Conservation (phyloP, 257 asterid genomes). For the Mitragyna speciosa region DNA sequence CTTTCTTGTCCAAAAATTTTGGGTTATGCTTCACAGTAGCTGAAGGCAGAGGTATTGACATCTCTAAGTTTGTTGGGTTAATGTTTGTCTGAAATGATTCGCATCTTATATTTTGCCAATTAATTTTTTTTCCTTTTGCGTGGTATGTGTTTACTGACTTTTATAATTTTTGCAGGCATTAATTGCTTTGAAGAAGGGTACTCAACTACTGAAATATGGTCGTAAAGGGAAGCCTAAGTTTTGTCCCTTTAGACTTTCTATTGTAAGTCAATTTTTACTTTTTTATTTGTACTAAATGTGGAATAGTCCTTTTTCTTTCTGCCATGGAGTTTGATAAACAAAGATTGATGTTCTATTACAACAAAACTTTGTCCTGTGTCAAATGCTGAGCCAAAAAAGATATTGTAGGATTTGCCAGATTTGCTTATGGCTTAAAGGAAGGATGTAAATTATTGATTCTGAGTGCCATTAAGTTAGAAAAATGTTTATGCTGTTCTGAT, state of each 20-base stretch:
- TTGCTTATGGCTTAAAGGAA: neutral
- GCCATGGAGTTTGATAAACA: neutral
- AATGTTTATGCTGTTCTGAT: neutral
- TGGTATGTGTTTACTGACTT: slow-evolving; percentile 2
- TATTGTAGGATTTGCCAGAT: neutral
- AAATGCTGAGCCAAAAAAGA: neutral
- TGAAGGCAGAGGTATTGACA: neutral
- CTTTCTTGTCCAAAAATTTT: neutral
- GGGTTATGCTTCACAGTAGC: neutral
- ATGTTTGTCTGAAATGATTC: neutral
- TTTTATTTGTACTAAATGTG: neutral
- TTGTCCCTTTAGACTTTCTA: slow-evolving; percentile 81
- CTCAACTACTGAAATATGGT: slow-evolving; percentile 86
- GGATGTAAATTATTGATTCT: neutral
- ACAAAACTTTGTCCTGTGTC: too few species aligned
- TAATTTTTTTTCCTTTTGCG: neutral
- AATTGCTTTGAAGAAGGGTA: slow-evolving; percentile 81
- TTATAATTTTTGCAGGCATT: slow-evolving; percentile 53
- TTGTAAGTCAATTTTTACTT: slow-evolving; percentile 47
- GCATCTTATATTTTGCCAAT: neutral
- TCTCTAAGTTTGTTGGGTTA: neutral
- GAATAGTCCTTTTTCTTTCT: neutral
- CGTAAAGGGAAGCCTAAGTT: slow-evolving; percentile 93
- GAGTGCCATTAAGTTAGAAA: neutral
- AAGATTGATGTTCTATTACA: neutral